These are phyloP conservation scores for Marasmius oreades DNA, from an alignment of 1,284 basidiomycete genomes.

Conservation along the genomic window DNA sequence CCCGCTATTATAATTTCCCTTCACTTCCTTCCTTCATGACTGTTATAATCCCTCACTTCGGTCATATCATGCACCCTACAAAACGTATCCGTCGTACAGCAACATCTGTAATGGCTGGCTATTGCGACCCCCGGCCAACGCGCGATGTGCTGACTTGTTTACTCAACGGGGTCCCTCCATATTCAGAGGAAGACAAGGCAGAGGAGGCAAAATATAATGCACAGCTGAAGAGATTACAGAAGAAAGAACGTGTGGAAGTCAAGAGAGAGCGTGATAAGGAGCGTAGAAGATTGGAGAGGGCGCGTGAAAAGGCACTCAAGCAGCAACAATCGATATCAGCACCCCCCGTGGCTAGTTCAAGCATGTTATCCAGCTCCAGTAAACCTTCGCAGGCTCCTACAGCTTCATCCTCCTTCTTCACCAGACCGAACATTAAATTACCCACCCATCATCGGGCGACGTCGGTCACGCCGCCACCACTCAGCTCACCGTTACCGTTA, in stretches of 20 bases:
- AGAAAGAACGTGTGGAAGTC: slow-evolving; percentile 38
- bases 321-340: slow-evolving; percentile 4
- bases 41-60: slow-evolving; percentile 29
- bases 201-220: slow-evolving; percentile 45
- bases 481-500: slow-evolving; percentile 49
- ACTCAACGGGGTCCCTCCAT: slow-evolving; percentile 67
- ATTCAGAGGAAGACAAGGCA: slow-evolving; percentile 59
- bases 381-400: slow-evolving; percentile 24
- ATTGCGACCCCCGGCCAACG: slow-evolving; percentile 60
- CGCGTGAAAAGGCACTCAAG: slow-evolving; percentile 19
- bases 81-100: slow-evolving; percentile 66
- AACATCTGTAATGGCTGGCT: slow-evolving; percentile 68
- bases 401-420: slow-evolving; percentile 53
- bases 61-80: slow-evolving; percentile 27
- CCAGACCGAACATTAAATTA: slow-evolving; percentile 66
- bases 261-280: slow-evolving; percentile 45
- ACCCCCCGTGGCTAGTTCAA: background rate
- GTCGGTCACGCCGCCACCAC: slow-evolving; percentile 72
- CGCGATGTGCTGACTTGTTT: slow-evolving; percentile 75
- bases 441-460: slow-evolving; percentile 60
- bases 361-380: slow-evolving; percentile 16
- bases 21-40: slow-evolving; percentile 31
- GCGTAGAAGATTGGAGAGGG: slow-evolving; percentile 28
- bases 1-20: slow-evolving; percentile 28
- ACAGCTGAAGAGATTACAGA: slow-evolving; percentile 54